These are phyloP conservation scores for Sugiyamaella boreocaroliniensis DNA, from an alignment of 805 yeast species.

Conservation along the genomic window DNA sequence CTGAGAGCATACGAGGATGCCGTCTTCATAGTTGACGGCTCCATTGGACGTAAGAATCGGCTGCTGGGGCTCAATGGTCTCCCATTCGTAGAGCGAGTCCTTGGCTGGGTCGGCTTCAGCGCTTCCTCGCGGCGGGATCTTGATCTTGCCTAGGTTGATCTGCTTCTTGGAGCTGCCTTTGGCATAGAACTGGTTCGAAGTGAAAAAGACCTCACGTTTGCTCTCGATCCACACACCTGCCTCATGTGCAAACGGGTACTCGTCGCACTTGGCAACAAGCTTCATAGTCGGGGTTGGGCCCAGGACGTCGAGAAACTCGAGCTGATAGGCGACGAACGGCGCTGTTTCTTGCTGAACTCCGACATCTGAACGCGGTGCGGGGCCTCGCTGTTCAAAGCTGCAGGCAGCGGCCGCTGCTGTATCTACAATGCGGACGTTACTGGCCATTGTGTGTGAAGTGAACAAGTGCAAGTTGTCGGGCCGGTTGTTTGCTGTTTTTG, in stretches of 20 bases:
- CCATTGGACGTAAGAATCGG: slow-evolving; percentile 23
- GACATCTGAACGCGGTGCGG: neutral
- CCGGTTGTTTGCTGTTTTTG: neutral
- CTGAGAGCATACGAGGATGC: slow-evolving; percentile 23
- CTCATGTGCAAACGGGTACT: slow-evolving; percentile 26
- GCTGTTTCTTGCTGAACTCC: neutral
- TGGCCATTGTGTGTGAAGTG: neutral
- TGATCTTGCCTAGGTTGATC: slow-evolving; percentile 13
- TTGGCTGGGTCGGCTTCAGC: neutral
- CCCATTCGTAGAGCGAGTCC: slow-evolving; percentile 14
- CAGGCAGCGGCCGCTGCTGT: neutral
- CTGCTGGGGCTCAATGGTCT: slow-evolving; percentile 18
- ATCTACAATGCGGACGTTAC: neutral
- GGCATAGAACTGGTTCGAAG: slow-evolving; percentile 22
- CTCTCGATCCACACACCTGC: slow-evolving; percentile 26
- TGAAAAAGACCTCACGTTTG: slow-evolving; percentile 24
- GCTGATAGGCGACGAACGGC: slow-evolving; percentile 17
- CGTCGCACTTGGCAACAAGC: slow-evolving; percentile 17
- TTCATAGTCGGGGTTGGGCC: slow-evolving; percentile 16
- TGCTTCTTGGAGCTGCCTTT: neutral
- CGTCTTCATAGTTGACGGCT: slow-evolving; percentile 22
- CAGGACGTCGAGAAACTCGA: slow-evolving; percentile 16
- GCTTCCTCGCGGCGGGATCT: slow-evolving; percentile 10
- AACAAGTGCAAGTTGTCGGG: neutral
- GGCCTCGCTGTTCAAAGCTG: neutral